A percentile compares a stretch with the other conserved stretches of the same genome.
These are phyloP conservation scores for Podospora australis DNA, from an alignment of 495 filamentous ascomycete species.

Conservation along the genomic window DNA sequence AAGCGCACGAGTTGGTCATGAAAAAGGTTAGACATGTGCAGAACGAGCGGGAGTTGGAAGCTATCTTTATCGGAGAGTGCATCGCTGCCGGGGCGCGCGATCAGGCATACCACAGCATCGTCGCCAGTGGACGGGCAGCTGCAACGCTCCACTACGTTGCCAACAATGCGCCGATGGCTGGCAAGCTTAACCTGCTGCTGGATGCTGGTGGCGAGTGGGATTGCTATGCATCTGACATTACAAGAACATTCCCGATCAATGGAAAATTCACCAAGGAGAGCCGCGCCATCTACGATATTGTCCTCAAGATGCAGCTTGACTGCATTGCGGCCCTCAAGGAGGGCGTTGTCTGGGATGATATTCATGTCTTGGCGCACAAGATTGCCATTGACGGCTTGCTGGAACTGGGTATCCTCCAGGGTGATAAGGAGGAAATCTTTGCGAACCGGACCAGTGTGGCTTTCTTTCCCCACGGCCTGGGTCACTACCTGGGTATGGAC, in stretches of 20 bases:
- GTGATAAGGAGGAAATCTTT: slow-evolving; percentile 64
- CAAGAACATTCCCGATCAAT: slow-evolving; percentile 76
- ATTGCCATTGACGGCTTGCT: slow-evolving; percentile 76
- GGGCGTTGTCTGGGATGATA: slow-evolving; percentile 76
- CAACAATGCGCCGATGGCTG: slow-evolving; percentile 61
- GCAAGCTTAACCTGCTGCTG: slow-evolving; percentile 68
- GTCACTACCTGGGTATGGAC: slow-evolving; percentile 91
- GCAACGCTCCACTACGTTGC: slow-evolving; percentile 84
- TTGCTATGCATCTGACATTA: slow-evolving; percentile 83
- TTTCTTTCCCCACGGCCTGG: slow-evolving; percentile 89
- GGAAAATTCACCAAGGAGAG: slow-evolving; percentile 70
- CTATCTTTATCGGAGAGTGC: slow-evolving; percentile 65
- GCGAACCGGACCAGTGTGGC: slow-evolving; percentile 68
- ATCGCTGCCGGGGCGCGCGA: slow-evolving; percentile 66
- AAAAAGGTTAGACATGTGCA: slow-evolving; percentile 54
- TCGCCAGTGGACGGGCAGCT: slow-evolving; percentile 66
- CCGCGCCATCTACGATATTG: slow-evolving; percentile 75
- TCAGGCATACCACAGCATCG: slow-evolving; percentile 80
- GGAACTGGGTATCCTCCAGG: slow-evolving; percentile 66
- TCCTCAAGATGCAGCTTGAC: slow-evolving; percentile 75
- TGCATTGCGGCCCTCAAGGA: slow-evolving; percentile 68
- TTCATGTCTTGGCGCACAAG: slow-evolving; percentile 71
- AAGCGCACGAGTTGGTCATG: slow-evolving; percentile 67
- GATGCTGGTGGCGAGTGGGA: slow-evolving; percentile 79
- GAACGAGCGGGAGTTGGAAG: slow-evolving; percentile 82